Evolutionary conservation across 345 rosid genomes (phyloP).

Genomic region (Brassica napus): Da-Ae NC_063447.1:32394501-32395000

Average conservation of each 20-base stretch:
- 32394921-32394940: conserved; percentile 14
- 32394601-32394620: not conserved
- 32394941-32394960: not conserved
- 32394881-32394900: conserved; percentile 19
- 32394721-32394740: not conserved
- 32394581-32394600: not conserved
- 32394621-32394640: not conserved
- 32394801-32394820: not conserved
- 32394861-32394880: conserved; percentile 11
- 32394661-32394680: not conserved
- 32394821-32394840: not conserved
- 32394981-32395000: not conserved
- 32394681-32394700: not conserved
- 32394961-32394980: not conserved
- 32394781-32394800: not conserved
- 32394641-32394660: not conserved
- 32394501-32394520: not conserved
- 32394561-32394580: not conserved
- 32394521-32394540: not conserved
- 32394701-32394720: not conserved
- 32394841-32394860: not conserved
- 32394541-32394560: not conserved
- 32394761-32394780: not conserved
- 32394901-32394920: not conserved
- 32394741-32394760: not conserved